Conservation (phyloP, 2,329 filamentous ascomycete species). For the Colletotrichum falcatum region DNA sequence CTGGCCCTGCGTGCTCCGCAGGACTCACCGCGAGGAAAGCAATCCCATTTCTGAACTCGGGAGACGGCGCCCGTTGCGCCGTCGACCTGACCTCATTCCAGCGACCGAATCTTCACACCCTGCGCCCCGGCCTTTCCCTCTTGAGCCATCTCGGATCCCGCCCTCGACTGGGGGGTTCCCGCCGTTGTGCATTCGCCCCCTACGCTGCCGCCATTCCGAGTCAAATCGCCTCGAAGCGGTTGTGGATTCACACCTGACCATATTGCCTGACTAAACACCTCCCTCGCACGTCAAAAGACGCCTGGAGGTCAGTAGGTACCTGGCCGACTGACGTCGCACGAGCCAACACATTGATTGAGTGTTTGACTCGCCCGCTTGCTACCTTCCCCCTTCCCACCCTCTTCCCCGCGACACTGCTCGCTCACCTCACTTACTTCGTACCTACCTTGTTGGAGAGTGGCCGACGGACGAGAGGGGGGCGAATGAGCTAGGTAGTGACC, state of each 20-base stretch:
- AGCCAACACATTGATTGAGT: slow-evolving; percentile 24
- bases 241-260: slow-evolving; percentile 22
- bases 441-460: slow-evolving; percentile 25
- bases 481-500: slow-evolving; percentile 15
- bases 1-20: neutral
- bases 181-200: slow-evolving; percentile 10
- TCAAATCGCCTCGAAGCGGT: slow-evolving; percentile 6
- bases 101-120: slow-evolving; percentile 24
- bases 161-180: slow-evolving; percentile 12
- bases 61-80: slow-evolving; percentile 27
- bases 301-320: slow-evolving; percentile 15
- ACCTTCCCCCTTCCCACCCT: slow-evolving; percentile 15
- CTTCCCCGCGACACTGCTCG: slow-evolving; percentile 17
- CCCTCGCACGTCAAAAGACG: slow-evolving; percentile 21
- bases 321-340: slow-evolving; percentile 34
- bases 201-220: slow-evolving; percentile 21
- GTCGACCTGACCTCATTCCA: slow-evolving; percentile 34
- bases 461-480: slow-evolving; percentile 13
- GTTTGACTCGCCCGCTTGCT: slow-evolving; percentile 34
- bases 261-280: slow-evolving; percentile 32
- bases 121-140: slow-evolving; percentile 34
- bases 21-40: slow-evolving; percentile 10
- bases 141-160: slow-evolving; percentile 26
- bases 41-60: slow-evolving; percentile 34
- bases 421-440: neutral